Conservation (phyloP, 2,329 filamentous ascomycete genomes). For the Clonostachys byssicola region DNA sequence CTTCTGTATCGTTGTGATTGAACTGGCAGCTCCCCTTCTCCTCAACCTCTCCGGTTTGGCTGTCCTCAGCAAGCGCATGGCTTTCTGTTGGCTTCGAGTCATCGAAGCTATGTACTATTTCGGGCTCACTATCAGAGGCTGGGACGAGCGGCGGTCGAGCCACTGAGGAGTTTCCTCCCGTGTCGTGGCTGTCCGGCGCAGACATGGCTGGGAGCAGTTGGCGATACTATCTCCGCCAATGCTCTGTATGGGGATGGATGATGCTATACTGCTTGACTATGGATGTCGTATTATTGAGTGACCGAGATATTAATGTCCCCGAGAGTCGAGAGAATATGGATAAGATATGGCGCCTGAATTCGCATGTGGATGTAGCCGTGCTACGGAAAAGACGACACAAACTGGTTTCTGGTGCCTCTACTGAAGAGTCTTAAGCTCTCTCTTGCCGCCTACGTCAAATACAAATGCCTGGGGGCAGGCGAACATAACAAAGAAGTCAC, state of each 20-base stretch:
- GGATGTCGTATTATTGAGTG: not conserved
- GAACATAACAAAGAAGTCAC: too few relatives aligned
- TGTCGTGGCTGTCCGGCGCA: too few relatives aligned
- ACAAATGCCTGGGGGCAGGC: too few relatives aligned
- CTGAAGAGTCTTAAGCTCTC: too few relatives aligned
- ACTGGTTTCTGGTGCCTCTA: too few relatives aligned
- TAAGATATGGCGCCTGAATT: not conserved
- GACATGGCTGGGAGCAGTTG: too few relatives aligned
- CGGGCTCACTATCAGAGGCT: constrained; percentile 15
- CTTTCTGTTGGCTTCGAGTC: constrained; percentile 25
- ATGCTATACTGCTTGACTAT: not conserved
- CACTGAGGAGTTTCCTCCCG: too few relatives aligned
- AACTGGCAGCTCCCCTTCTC: constrained; percentile 39
- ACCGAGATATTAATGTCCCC: not conserved
- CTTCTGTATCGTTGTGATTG: constrained; percentile 46
- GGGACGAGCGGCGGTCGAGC: not conserved
- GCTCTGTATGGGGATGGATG: not conserved
- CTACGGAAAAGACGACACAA: too few relatives aligned
- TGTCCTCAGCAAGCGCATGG: constrained; percentile 27
- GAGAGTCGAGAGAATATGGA: not conserved
- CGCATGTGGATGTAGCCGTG: too few relatives aligned
- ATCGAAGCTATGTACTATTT: constrained; percentile 16
- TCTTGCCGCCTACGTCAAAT: too few relatives aligned
- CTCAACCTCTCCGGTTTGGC: constrained; percentile 3
- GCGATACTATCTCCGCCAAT: not conserved